A percentile compares a stretch with the other conserved stretches of the same genome.
phyloP scores from a whole-genome alignment of 495 filamentous ascomycete species.

The Lentithecium fluviatile region DNA sequence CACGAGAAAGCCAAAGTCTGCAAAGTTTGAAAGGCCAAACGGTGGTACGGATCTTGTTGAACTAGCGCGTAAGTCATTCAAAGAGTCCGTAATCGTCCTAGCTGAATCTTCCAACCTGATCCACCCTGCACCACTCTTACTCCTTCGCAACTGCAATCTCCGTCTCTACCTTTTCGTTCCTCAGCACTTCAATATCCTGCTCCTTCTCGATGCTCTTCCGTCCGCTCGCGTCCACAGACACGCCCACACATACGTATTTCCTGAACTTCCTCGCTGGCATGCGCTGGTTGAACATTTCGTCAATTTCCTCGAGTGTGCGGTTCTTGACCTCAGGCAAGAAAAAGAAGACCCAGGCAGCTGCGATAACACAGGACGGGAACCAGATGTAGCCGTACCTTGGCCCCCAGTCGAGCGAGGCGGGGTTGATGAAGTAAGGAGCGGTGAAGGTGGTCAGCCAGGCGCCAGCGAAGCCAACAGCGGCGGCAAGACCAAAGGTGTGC shows the following conservation, averaged over 20 bases:
- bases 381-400: constrained; percentile 58
- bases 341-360: constrained; percentile 48
- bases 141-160: constrained; percentile 19
- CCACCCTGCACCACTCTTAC: constrained; percentile 1
- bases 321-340: constrained; percentile 57
- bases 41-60: too few species aligned
- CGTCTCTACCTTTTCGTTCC: constrained; percentile 22
- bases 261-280: constrained; percentile 51
- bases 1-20: background rate
- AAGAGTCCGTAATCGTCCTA: too few species aligned
- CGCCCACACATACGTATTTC: constrained; percentile 46
- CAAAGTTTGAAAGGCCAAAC: too few species aligned
- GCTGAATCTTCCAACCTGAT: too few species aligned
- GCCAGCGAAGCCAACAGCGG: constrained; percentile 53
- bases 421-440: constrained; percentile 63
- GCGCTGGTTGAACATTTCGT: constrained; percentile 55
- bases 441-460: constrained; percentile 62
- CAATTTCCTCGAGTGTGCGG: constrained; percentile 54
- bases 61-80: too few species aligned
- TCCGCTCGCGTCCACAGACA: background rate
- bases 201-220: constrained; percentile 21
- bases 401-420: constrained; percentile 55
- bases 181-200: constrained; percentile 22
- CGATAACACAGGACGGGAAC: constrained; percentile 46
- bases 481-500: constrained; percentile 58